Conservation (phyloP, 208 protist genomes). For the Wallacemonas sp. region DNA sequence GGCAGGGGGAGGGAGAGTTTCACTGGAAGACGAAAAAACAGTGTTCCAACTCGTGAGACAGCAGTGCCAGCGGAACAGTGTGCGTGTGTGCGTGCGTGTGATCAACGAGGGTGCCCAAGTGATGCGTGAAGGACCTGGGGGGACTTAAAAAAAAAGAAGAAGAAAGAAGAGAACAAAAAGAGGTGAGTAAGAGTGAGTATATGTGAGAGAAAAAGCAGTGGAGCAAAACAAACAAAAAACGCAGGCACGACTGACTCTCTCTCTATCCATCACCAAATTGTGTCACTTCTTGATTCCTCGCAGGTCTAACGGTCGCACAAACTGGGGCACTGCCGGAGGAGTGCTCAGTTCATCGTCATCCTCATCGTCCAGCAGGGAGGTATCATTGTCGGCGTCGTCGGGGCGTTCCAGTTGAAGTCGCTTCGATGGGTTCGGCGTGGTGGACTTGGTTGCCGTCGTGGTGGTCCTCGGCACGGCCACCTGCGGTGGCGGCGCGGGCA, state of each 20-base stretch:
- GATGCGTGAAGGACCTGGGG: neutral
- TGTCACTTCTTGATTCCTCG: constrained; percentile 38
- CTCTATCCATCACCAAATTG: neutral
- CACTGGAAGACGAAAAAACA: no score
- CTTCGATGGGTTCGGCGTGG: constrained; percentile 1
- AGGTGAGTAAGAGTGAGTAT: no score
- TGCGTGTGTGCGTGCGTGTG: neutral
- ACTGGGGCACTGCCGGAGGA: constrained; percentile 13
- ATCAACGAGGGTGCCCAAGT: neutral
- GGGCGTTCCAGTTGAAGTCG: neutral
- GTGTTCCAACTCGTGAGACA: no score
- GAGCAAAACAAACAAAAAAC: neutral
- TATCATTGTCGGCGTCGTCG: neutral
- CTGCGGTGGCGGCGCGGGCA: neutral
- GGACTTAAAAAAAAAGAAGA: constrained; percentile 1
- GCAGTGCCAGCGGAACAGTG: neutral
- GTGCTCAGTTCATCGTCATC: constrained; percentile 7
- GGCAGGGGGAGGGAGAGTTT: no score
- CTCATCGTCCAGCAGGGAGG: neutral
- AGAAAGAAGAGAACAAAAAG: no score
- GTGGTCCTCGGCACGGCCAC: neutral
- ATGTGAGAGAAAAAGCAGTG: neutral
- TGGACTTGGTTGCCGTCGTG: neutral
- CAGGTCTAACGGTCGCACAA: constrained; percentile 38
- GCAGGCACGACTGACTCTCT: neutral